Base-by-base conservation (phyloP, 176 grass and related monocot genomes). In the Pharus latifolius region DNA sequence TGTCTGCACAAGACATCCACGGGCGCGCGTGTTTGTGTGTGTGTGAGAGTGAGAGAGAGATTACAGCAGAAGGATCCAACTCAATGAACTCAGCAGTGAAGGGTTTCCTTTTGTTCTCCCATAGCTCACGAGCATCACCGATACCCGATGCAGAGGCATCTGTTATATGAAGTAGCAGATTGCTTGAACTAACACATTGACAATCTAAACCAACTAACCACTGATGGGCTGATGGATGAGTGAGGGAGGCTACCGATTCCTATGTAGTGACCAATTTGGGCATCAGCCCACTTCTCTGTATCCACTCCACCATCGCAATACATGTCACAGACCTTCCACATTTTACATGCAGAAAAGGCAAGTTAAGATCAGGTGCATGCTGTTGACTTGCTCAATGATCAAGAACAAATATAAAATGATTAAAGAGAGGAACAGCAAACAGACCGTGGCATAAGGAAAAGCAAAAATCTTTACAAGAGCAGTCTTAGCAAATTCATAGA, bases 391-490 rank as follows among this genome's bases (percentile, higher is more conserved):
- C 20, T 32, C 0, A 7, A 26, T 62, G 14, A 59, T 49, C 18
- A 49, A 4, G 67, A 44, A 49, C 2, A 37, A 75, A 53, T 41
- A 34, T 17, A 43, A 70, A 2, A 20, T 5, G 20, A 48, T 10
- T 18, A 55, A 63, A 61, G 19, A 55, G 48, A 37, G 56, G 41
- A 75, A 59, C 10, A 42, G 27, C 10, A 18, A 25, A 41, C 57
- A 48, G 50, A 97, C 94, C 48, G 87, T 92, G 52, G 94, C 89
- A 44, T 98, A 98, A 41, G 94, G 94, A 62, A 93, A 98, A 6
- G 81, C 83, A 18, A 93, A 98, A 34, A 93, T 93, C 49, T 85
- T 90, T 77, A 98, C 81, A 7, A 98, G 80, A 2, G 94, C 89
- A 0, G 81, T 70, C 61, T 84, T 88, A 1, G 94, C 89, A 3